These are phyloP conservation scores for Wickerhamomyces bovis DNA, from an alignment of 805 yeast genomes.

Conservation along the genomic window DNA sequence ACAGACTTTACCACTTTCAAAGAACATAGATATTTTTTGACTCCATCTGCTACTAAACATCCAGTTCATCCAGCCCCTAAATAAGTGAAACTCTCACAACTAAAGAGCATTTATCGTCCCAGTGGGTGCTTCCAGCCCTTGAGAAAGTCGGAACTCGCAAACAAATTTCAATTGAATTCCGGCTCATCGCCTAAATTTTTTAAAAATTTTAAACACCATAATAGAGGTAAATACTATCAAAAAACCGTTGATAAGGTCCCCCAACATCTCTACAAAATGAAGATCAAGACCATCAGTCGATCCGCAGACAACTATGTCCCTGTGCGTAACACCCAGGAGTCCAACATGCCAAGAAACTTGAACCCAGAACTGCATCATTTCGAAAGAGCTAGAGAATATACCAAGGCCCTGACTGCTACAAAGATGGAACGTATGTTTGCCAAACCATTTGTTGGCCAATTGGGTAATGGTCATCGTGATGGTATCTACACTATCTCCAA, in stretches of 20 bases:
- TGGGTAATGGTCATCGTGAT: slow-evolving; percentile 93
- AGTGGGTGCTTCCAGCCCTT: no score
- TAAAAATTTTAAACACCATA: not conserved
- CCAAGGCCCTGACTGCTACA: slow-evolving; percentile 91
- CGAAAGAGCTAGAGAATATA: slow-evolving; percentile 94
- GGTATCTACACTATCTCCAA: slow-evolving; percentile 88
- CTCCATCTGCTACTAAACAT: no score
- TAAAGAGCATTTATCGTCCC: no score
- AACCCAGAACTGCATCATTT: slow-evolving; percentile 95
- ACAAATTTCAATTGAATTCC: not conserved
- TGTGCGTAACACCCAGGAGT: slow-evolving; percentile 82
- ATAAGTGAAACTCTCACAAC: no score
- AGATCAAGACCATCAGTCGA: slow-evolving; percentile 34
- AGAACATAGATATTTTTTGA: no score
- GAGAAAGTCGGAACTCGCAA: not conserved
- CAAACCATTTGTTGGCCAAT: slow-evolving; percentile 91
- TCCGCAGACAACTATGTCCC: slow-evolving; percentile 93
- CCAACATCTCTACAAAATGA: slow-evolving; percentile 6
- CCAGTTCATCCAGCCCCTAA: no score
- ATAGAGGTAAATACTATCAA: not conserved
- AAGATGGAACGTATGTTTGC: slow-evolving; percentile 96
- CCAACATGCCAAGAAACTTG: slow-evolving; percentile 80
- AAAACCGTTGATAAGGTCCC: not conserved
- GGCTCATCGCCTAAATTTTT: slow-evolving; percentile 3
- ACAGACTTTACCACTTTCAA: no score